Percentiles rank a stretch among this genome's conserved stretches.
phyloP scores from a whole-genome alignment of 75 land plant species.

The Pinus albicaulis region DNA sequence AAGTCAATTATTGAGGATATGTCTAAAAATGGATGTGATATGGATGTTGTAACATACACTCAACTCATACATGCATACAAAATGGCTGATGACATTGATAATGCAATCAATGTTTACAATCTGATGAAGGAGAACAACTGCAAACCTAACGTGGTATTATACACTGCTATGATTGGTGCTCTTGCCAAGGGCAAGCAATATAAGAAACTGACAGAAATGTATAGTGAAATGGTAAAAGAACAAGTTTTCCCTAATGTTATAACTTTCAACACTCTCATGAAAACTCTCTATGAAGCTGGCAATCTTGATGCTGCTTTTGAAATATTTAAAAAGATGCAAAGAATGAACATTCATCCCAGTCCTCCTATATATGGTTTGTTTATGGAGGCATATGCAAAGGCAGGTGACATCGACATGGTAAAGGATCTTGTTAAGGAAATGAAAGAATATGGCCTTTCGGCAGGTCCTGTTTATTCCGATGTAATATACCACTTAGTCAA shows the following conservation, averaged over 20 bases:
- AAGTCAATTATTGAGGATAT: background rate
- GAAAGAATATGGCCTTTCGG: background rate
- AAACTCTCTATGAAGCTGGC: background rate
- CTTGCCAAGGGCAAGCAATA: slow-evolving; percentile 4
- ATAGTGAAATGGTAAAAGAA: background rate
- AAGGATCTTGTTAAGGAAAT: background rate
- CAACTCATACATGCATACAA: background rate
- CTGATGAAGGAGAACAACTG: slow-evolving; percentile 1
- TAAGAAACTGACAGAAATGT: background rate
- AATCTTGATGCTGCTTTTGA: background rate
- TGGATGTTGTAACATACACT: slow-evolving; percentile 7
- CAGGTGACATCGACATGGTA: background rate
- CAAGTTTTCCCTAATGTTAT: background rate
- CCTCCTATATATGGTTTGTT: background rate
- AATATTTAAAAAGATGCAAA: background rate
- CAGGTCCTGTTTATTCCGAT: background rate
- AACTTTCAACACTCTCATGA: background rate
- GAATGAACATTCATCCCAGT: background rate
- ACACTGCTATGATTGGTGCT: slow-evolving; percentile 4
- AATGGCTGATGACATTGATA: background rate
- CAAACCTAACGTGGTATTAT: background rate
- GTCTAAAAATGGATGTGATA: slow-evolving; percentile 1
- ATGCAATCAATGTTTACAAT: background rate
- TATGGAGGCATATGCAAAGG: slow-evolving; percentile 3
- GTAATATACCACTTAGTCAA: background rate